Evolutionary conservation across 78 protist species (phyloP), one percentile per base, ranked within the genome.

Genomic region (Mantamonas sphyraenae): DNA sequence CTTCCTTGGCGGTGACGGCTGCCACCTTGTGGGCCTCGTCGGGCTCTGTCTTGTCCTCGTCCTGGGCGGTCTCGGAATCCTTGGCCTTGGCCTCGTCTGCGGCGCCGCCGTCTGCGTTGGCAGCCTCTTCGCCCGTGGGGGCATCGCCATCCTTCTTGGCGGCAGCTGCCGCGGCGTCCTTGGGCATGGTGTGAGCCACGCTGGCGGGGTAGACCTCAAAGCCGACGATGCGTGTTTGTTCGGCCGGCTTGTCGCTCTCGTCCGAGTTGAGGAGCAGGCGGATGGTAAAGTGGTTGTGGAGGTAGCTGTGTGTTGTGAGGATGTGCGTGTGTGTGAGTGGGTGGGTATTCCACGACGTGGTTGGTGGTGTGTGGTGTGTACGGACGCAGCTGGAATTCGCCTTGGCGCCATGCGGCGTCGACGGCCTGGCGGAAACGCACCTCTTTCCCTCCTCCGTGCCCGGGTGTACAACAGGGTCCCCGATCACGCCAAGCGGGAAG

Each of bases 251-350:
- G 3, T 17, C 57, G 47, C 66, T 50, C 2, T 50, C 31, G 30
- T 64, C 47, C 59, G 31, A 37, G 53, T 92, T 81, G 62, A 78
- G 74, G 28, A 2, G 28, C 26, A 91, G 28, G 10, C 4, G 57
- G 20, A 89, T 81, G 35, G 64, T 38, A 1, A 83, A 45, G 73
- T 89, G 94, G 82, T 89, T 89, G 68, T 84, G 19, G 47, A 76
- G 39, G 58, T 19, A 60, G 16, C 16, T 12, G n/a, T 20, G 12
- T 47, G 16, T 60, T 12, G n/a, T 20, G 12, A 19, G 28, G 53
- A 47, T 16, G 53, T 16, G 12, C 16, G 53, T 47, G 12, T 16
- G 12, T 19, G 53, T 19, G 16, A 47, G 53, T 47, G 12, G 53
- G 16, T 47, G 12, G 12, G 16, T 19, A 19, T 16, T 12, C 12